These are phyloP conservation scores for Xanthoconium stramineum DNA, from an alignment of 768 basidiomycete species.

Conservation along the genomic window DNA sequence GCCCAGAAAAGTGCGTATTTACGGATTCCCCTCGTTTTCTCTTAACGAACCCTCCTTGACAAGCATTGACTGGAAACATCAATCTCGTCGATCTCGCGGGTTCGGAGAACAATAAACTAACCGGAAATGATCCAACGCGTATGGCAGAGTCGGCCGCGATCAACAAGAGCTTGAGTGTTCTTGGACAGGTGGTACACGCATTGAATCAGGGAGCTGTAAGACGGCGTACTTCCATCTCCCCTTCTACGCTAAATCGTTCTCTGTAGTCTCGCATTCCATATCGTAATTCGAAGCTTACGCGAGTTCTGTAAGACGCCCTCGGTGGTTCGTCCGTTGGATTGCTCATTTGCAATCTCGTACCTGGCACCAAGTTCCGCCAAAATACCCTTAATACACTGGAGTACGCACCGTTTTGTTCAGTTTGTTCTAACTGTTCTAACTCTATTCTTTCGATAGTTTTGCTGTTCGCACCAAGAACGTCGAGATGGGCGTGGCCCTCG, in stretches of 20 bases:
- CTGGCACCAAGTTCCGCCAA: constrained; percentile 75
- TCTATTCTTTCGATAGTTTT: constrained; percentile 46
- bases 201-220: constrained; percentile 68
- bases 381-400: constrained; percentile 93
- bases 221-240: neutral
- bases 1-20: constrained; percentile 50
- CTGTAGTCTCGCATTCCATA: constrained; percentile 76
- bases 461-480: constrained; percentile 83
- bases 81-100: constrained; percentile 89
- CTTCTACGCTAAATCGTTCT: constrained; percentile 7
- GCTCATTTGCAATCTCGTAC: constrained; percentile 84
- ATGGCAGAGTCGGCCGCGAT: constrained; percentile 89
- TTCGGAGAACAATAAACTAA: constrained; percentile 89
- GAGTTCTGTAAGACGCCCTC: constrained; percentile 87
- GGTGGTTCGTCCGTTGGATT: constrained; percentile 78
- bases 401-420: constrained; percentile 38
- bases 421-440: neutral
- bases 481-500: constrained; percentile 31
- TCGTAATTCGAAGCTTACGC: constrained; percentile 84
- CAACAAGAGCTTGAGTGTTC: constrained; percentile 82
- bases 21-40: no score
- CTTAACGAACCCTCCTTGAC: neutral
- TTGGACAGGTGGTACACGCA: constrained; percentile 87
- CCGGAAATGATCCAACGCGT: constrained; percentile 82
- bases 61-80: constrained; percentile 72